These are phyloP conservation scores for Exophiala calicioides DNA, from an alignment of 2,329 filamentous ascomycete species.

Conservation along the genomic window DNA sequence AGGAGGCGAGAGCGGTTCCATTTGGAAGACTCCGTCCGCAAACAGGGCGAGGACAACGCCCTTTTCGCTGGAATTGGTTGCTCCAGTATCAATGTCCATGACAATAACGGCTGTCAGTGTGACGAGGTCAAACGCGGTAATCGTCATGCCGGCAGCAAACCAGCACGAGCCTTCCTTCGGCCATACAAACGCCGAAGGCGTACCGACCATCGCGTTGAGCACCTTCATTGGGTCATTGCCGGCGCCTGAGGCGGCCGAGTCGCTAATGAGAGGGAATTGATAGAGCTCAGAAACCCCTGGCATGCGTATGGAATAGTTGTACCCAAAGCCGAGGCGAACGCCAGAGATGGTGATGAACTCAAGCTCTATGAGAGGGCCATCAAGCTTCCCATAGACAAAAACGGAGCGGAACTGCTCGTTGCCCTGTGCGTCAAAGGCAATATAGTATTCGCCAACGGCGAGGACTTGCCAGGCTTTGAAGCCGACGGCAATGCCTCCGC, in stretches of 20 bases:
- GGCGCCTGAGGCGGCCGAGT: constrained; percentile 9
- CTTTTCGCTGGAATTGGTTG: too few species aligned
- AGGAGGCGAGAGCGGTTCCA: not conserved
- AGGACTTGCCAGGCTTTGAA: constrained; percentile 41
- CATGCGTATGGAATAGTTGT: constrained; percentile 38
- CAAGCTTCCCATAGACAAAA: constrained; percentile 43
- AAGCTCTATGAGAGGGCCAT: constrained; percentile 43
- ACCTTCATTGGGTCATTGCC: constrained; percentile 15
- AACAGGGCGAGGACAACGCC: constrained; percentile 4
- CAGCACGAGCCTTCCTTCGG: constrained; percentile 38
- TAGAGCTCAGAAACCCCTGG: constrained; percentile 35
- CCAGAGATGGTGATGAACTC: constrained; percentile 42
- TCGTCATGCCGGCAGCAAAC: constrained; percentile 42
- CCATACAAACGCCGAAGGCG: constrained; percentile 36
- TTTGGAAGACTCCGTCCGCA: not conserved
- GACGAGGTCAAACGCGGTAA: constrained; percentile 45
- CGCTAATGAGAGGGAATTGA: constrained; percentile 38
- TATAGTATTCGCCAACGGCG: constrained; percentile 47
- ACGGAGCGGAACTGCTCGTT: constrained; percentile 33
- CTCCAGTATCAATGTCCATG: constrained; percentile 24
- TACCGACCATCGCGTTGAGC: constrained; percentile 18
- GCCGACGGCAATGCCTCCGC: constrained; percentile 41
- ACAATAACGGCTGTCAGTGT: constrained; percentile 40
- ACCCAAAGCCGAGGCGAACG: constrained; percentile 44
- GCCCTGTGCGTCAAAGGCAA: constrained; percentile 28